Conservation (phyloP, 2,329 filamentous ascomycete genomes). For the Aspergillus sclerotialis region DNA sequence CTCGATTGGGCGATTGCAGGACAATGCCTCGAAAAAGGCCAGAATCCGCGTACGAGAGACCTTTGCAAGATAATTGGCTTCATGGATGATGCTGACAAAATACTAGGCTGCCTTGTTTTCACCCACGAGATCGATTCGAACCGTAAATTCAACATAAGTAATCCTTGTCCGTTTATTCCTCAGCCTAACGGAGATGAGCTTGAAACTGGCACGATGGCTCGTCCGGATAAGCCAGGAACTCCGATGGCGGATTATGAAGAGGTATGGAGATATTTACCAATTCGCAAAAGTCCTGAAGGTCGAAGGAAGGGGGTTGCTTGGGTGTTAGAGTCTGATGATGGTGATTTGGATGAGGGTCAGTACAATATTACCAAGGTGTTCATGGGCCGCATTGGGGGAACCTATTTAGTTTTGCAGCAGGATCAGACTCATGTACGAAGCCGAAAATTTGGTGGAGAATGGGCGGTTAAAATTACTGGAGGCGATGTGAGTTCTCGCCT, state of each 20-base stretch:
- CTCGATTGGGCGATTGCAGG: slow-evolving; percentile 42
- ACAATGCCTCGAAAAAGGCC: slow-evolving; percentile 29
- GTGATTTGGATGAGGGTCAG: background rate
- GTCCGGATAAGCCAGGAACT: slow-evolving; percentile 24
- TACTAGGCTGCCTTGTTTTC: slow-evolving; percentile 28
- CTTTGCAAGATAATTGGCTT: background rate
- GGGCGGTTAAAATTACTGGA: background rate
- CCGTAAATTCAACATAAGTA: slow-evolving; percentile 23
- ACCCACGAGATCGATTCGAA: slow-evolving; percentile 35
- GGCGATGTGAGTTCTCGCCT: background rate
- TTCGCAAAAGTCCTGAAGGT: slow-evolving; percentile 23
- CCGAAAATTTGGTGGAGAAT: background rate
- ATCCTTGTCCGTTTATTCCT: slow-evolving; percentile 30
- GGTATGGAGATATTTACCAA: slow-evolving; percentile 50
- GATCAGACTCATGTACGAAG: background rate
- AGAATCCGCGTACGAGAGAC: slow-evolving; percentile 27
- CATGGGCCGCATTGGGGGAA: background rate
- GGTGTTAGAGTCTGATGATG: slow-evolving; percentile 19
- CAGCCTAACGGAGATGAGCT: slow-evolving; percentile 36
- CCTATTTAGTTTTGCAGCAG: background rate
- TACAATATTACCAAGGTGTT: background rate
- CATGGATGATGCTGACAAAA: background rate
- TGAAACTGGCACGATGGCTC: slow-evolving; percentile 34
- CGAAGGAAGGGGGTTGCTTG: slow-evolving; percentile 17
- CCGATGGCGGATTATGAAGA: slow-evolving; percentile 54